phyloP scores from a whole-genome alignment of 1,139 yeast genomes.

The Nakaseomyces nivariensis region DNA sequence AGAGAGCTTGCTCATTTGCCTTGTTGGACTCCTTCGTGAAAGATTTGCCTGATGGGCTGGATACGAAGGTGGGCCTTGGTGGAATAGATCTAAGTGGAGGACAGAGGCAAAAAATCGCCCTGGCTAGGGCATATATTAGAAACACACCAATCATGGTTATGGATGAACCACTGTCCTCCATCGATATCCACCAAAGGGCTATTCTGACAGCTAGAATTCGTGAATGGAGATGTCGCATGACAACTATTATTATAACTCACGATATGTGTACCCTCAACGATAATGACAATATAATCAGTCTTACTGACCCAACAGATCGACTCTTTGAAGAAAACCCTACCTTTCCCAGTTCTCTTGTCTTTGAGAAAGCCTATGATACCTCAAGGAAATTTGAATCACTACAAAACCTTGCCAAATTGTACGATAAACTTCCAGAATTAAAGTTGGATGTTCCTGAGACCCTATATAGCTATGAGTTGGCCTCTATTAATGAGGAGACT shows the following conservation, averaged over 20 bases:
- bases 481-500: neutral
- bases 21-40: constrained; percentile 39
- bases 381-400: neutral
- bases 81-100: constrained; percentile 74
- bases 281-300: neutral
- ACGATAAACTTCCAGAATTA: neutral
- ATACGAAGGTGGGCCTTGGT: constrained; percentile 41
- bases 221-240: constrained; percentile 53
- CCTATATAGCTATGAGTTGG: neutral
- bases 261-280: constrained; percentile 35
- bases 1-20: constrained; percentile 45
- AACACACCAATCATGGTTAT: constrained; percentile 65
- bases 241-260: constrained; percentile 78
- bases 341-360: neutral
- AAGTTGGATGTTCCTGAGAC: neutral
- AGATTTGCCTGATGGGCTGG: constrained; percentile 43
- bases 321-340: neutral
- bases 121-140: constrained; percentile 72
- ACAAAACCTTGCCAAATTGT: neutral
- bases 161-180: constrained; percentile 80
- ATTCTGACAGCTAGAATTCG: constrained; percentile 41
- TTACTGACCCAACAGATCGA: neutral
- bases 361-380: neutral
- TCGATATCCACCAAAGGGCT: constrained; percentile 46
- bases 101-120: constrained; percentile 68